phyloP scores from a whole-genome alignment of 805 yeast genomes.

The Candida orba region DNA sequence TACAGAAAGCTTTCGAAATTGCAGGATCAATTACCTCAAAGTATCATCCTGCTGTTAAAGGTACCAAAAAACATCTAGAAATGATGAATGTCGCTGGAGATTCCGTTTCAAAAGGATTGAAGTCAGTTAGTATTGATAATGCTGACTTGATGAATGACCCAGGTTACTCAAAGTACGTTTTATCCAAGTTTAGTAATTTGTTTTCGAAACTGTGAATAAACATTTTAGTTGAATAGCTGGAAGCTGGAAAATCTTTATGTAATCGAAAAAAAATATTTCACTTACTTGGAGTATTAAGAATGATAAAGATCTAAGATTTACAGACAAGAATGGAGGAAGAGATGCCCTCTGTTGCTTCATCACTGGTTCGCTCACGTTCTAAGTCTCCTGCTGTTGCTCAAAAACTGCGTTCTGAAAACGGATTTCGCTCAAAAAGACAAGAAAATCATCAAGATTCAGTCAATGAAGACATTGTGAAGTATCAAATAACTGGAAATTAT shows the following conservation, averaged over 20 bases:
- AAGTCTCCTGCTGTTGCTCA: conserved; percentile 2
- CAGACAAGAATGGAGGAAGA: too few relatives aligned
- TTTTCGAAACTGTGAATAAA: conserved; percentile 1
- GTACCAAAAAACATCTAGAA: conserved; percentile 53
- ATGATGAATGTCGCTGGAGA: conserved; percentile 29
- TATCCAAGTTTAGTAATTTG: conserved; percentile 6
- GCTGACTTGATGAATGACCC: conserved; percentile 21
- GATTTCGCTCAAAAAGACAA: conserved; percentile 18
- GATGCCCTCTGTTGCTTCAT: background rate
- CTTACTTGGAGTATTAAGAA: too few relatives aligned
- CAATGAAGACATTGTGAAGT: conserved; percentile 41
- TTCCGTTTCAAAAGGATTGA: conserved; percentile 38
- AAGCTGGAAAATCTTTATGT: too few relatives aligned
- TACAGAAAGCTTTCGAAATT: conserved; percentile 36
- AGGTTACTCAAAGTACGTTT: conserved; percentile 10
- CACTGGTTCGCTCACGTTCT: conserved; percentile 6
- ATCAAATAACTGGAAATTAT: conserved; percentile 49
- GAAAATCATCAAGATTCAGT: conserved; percentile 14
- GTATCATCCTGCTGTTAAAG: conserved; percentile 54
- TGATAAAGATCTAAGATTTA: too few relatives aligned
- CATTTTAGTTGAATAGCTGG: background rate
- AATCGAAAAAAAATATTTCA: too few relatives aligned
- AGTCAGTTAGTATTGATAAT: conserved; percentile 48
- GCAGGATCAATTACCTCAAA: conserved; percentile 41
- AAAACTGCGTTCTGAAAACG: conserved; percentile 15